phyloP scores from a whole-genome alignment of 148 eudicot genomes.

The Fagopyrum esculentum region DNA sequence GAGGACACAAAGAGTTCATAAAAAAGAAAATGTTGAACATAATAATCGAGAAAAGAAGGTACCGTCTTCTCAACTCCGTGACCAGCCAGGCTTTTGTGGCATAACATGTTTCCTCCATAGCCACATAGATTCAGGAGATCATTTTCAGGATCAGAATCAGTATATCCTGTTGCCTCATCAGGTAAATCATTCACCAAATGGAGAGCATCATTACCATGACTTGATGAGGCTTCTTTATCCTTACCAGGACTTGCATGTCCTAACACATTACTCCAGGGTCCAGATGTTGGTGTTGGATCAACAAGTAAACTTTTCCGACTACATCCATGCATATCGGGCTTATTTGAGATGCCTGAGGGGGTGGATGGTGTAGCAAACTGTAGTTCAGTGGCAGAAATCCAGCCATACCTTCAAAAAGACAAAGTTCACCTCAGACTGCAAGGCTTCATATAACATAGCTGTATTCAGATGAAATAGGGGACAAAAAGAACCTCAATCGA shows the following conservation, averaged over 20 bases:
- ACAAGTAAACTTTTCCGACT: slow-evolving; percentile 15
- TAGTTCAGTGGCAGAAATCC: slow-evolving; percentile 50
- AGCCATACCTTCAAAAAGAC: slow-evolving; percentile 66
- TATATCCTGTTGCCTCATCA: slow-evolving; percentile 17
- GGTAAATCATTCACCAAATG: slow-evolving; percentile 22
- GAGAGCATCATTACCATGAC: slow-evolving; percentile 14
- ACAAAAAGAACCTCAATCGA: slow-evolving; percentile 61
- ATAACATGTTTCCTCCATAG: slow-evolving; percentile 18
- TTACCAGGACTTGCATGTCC: slow-evolving; percentile 22
- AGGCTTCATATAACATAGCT: slow-evolving; percentile 1
- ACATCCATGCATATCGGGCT: slow-evolving; percentile 20
- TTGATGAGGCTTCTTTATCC: slow-evolving; percentile 27
- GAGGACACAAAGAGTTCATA: neutral
- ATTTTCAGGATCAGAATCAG: slow-evolving; percentile 16
- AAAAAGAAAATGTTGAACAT: slow-evolving; percentile 12
- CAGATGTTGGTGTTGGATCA: slow-evolving; percentile 18
- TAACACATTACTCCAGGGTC: slow-evolving; percentile 13
- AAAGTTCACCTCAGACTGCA: slow-evolving; percentile 1
- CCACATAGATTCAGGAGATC: slow-evolving; percentile 19
- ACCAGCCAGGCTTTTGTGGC: slow-evolving; percentile 26
- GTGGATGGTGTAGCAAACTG: slow-evolving; percentile 31
- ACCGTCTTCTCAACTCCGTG: slow-evolving; percentile 27
- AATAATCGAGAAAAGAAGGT: slow-evolving; percentile 17
- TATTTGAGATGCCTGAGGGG: slow-evolving; percentile 18
- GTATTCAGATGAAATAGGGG: neutral